A percentile compares a stretch with the other conserved stretches of the same genome.
Conservation (phyloP, 768 basidiomycete species). For the Cyclocybe aegerita region DNA sequence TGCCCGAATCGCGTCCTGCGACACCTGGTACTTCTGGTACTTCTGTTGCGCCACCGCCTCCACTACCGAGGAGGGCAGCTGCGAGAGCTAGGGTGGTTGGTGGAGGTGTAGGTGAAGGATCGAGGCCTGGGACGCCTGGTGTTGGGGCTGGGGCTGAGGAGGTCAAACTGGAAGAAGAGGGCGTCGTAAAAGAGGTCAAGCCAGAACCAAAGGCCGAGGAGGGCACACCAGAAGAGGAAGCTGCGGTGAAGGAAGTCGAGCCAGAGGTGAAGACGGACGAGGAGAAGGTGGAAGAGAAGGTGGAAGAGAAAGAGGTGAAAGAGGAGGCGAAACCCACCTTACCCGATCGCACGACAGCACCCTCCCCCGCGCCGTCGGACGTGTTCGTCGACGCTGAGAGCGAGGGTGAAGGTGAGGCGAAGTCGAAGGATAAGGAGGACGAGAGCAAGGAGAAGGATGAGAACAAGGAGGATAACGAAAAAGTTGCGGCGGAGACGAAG, state of each 20-base stretch:
- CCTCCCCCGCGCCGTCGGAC: slow-evolving; percentile 8
- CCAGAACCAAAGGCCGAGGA: too few species aligned
- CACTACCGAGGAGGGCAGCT: slow-evolving; percentile 32
- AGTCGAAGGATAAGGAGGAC: neutral
- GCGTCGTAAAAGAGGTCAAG: too few species aligned
- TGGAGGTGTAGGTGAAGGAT: slow-evolving; percentile 26
- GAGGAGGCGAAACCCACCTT: neutral
- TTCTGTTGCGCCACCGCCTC: slow-evolving; percentile 19
- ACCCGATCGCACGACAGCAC: neutral
- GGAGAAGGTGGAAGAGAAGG: slow-evolving; percentile 8
- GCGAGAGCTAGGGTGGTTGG: slow-evolving; percentile 17
- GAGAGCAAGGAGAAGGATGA: slow-evolving; percentile 1
- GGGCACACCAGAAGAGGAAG: neutral
- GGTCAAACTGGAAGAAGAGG: slow-evolving; percentile 4
- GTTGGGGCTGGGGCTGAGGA: slow-evolving; percentile 6
- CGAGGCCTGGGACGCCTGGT: slow-evolving; percentile 28
- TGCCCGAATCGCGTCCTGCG: slow-evolving; percentile 44
- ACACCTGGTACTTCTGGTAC: slow-evolving; percentile 27
- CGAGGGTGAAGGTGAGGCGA: neutral
- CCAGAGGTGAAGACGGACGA: slow-evolving; percentile 1
- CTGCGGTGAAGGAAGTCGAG: slow-evolving; percentile 4
- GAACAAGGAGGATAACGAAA: neutral
- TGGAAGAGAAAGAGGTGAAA: neutral
- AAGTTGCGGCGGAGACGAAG: neutral
- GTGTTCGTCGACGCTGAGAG: slow-evolving; percentile 19